A percentile compares a stretch with the other conserved stretches of the same genome.
These are phyloP conservation scores for Solanum raphanifolium DNA, from an alignment of 257 asterid genomes.

Conservation along the genomic window DNA sequence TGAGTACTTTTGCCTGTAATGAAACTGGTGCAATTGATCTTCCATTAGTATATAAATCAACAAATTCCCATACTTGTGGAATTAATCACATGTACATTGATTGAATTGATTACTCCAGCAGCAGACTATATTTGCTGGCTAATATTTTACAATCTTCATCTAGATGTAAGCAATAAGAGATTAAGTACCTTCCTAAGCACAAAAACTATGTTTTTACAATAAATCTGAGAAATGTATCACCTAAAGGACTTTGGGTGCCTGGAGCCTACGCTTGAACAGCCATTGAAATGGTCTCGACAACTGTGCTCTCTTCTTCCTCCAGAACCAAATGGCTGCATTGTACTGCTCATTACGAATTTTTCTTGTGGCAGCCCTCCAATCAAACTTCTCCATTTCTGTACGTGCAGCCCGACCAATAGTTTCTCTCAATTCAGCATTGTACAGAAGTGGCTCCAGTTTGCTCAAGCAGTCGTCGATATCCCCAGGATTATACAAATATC, in stretches of 20 bases:
- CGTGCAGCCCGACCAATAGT: slow-evolving; percentile 76
- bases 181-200: background rate
- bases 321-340: slow-evolving; percentile 81
- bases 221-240: background rate
- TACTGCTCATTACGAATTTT: slow-evolving; percentile 77
- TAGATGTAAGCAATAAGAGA: background rate
- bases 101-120: background rate
- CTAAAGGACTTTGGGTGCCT: slow-evolving; percentile 24
- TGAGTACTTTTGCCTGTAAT: no score
- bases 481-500: slow-evolving; percentile 72
- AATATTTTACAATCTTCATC: background rate
- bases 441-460: slow-evolving; percentile 60
- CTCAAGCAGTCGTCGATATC: slow-evolving; percentile 83
- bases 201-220: background rate
- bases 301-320: slow-evolving; percentile 69
- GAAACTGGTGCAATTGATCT: background rate
- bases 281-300: slow-evolving; percentile 59
- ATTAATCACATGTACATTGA: background rate
- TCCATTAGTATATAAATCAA: background rate
- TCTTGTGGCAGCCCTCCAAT: slow-evolving; percentile 89
- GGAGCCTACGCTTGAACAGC: slow-evolving; percentile 36
- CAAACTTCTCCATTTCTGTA: slow-evolving; percentile 73
- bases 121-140: background rate
- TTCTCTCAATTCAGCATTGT: slow-evolving; percentile 48
- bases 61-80: background rate